Percentiles rank a stretch among this genome's conserved stretches.
Evolutionary conservation across 148 eudicot species (phyloP).

Genomic region (Vaccinium darrowii): DNA sequence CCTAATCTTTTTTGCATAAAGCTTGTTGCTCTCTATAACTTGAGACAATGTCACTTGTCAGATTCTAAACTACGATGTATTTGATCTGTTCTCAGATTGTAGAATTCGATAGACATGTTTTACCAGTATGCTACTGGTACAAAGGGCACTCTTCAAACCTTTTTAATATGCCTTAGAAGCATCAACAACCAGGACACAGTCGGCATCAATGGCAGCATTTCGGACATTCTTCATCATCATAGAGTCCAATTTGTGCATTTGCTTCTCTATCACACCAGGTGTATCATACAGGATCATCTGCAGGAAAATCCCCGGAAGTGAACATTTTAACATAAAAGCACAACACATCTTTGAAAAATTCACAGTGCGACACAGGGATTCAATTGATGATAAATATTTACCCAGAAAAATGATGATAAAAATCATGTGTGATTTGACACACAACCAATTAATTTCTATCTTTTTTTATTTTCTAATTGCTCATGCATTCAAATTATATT

Average conservation of each 20-base stretch:
- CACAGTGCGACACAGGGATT: background rate
- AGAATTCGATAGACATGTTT: too few relatives aligned
- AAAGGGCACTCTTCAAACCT: too few relatives aligned
- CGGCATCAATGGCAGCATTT: conserved; percentile 81
- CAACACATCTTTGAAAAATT: background rate
- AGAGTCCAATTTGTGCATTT: conserved; percentile 90
- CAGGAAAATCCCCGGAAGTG: conserved; percentile 33
- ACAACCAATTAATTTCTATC: background rate
- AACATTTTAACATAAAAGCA: conserved; percentile 12
- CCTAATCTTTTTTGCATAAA: too few relatives aligned
- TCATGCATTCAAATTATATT: background rate
- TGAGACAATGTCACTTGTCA: too few relatives aligned
- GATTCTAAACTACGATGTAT: too few relatives aligned
- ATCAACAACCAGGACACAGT: conserved; percentile 89
- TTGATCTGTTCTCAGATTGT: too few relatives aligned
- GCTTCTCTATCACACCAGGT: conserved; percentile 96
- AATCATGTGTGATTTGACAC: background rate
- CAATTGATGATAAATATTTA: too few relatives aligned
- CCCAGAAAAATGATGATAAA: background rate
- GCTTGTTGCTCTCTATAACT: too few relatives aligned
- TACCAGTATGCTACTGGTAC: too few relatives aligned
- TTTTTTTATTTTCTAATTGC: background rate
- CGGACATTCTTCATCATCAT: conserved; percentile 99
- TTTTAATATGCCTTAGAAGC: conserved; percentile 49
- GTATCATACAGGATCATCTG: conserved; percentile 97